Evolutionary conservation across 1,284 basidiomycete species (phyloP), one percentile per base, ranked within the genome.

Genomic region (Moesziomyces antarcticus): DNA sequence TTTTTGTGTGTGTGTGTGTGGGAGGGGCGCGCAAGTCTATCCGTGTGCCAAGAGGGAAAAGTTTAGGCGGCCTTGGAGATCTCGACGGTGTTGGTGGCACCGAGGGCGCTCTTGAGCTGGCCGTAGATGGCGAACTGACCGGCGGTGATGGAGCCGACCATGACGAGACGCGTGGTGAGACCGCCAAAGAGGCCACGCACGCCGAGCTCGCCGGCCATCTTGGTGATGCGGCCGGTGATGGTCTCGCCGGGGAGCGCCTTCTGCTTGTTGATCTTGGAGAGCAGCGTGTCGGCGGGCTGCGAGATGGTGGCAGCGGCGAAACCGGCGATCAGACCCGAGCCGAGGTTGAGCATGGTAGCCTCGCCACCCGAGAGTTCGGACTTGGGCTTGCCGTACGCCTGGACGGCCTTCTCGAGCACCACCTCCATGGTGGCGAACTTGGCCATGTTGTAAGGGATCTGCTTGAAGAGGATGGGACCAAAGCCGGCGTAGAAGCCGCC

Each of bases 221-320:
- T 80, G 78, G 87, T 73, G 72, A 88, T 84, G 57, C 87, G 85
- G 62, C 86, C 85, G 47, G 85, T 82, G 75, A 85, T 85, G 21
- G 85, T 85, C 85, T 88, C 86, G 62, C 87, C 87, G 65, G 87
- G 87, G 43, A 81, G 77, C 65, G 87, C 87, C 86, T 88, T 87
- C 84, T 86, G 85, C 87, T 88, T 88, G 87, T 88, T 88, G 84
- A 88, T 88, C 86, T 88, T 88, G 71, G 83, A 87, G 80, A 85
- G 87, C 37, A 83, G 68, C 5, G 82, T 83, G 75, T 83, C 82
- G 56, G 82, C 82, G 52, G 82, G 82, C 62, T 83, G 82, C 44
- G 82, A 83, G 76, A 83, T 80, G 70, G 77, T 75, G 50, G 82
- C 82, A 30, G 82, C 82, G 45, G 81, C 81, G 73, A 81, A 78